A percentile compares a stretch with the other conserved stretches of the same genome.
Conservation (phyloP, 176 grass and related monocot species). For the Ensete ventricosum region DNA sequence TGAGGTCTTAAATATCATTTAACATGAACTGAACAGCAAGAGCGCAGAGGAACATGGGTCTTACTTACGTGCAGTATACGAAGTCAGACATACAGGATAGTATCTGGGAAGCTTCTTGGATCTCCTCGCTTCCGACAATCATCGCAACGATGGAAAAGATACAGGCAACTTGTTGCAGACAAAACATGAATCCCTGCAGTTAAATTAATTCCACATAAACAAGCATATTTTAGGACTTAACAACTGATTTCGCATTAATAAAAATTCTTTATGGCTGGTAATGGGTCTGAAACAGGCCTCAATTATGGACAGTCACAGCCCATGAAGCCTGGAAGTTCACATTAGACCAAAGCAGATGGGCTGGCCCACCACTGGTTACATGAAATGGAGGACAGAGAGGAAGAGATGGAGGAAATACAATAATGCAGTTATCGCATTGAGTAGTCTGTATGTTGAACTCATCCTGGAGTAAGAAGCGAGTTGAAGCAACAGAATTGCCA, state of each 20-base stretch:
- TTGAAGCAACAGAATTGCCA: constrained; percentile 91
- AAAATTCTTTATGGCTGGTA: background rate
- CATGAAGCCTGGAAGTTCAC: background rate
- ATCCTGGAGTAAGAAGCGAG: constrained; percentile 94
- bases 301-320: background rate
- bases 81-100: constrained; percentile 71
- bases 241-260: background rate
- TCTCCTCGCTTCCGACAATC: constrained; percentile 78
- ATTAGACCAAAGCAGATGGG: background rate
- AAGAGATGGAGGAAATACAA: constrained; percentile 30
- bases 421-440: constrained; percentile 97
- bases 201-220: background rate
- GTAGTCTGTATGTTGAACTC: constrained; percentile 99
- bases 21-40: background rate
- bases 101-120: constrained; percentile 88
- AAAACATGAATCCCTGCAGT: constrained; percentile 86
- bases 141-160: constrained; percentile 85
- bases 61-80: constrained; percentile 95
- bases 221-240: background rate
- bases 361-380: background rate
- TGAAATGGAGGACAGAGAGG: background rate
- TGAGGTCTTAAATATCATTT: background rate
- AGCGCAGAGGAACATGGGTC: constrained; percentile 5
- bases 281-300: background rate
- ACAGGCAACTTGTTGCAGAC: constrained; percentile 91